Base-by-base conservation (phyloP, 257 asterid species). In the Linaria vulgaris region DNA sequence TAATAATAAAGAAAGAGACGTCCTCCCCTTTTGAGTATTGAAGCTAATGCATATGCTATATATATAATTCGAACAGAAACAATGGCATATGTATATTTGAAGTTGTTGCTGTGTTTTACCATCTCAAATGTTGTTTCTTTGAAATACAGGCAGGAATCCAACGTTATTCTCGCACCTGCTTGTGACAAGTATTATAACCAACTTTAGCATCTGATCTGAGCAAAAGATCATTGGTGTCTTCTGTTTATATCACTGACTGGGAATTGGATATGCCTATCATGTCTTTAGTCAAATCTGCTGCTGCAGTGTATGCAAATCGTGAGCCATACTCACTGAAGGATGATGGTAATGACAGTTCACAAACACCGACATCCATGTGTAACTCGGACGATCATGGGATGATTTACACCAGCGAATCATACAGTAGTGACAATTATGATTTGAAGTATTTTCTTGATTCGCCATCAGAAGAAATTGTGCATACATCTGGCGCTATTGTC, bases 201-300 rank as follows among this genome's bases (percentile, higher is more conserved):
- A 43, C 24, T 66, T 44, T 16, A 6, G n/a, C 16, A 17, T 62
- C 61, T 48, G 34, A 19, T 58, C 61, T 9, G 17, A 63, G 47
- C n/a, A 63, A 38, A 0, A 34, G n/a, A 47, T 65, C 13, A 47
- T 65, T 54, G 30, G 9, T 15, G 39, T 56, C 11, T 30, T 46
- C 45, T 10, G 38, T 9, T 50, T 8, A 22, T 13, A 46, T 25
- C 17, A 37, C 31, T 47, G 12, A 56, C 65, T 2, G 17, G 61
- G 11, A 63, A 47, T 46, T 47, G 13, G 14, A 48, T 22, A 20
- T 23, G 80, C 71, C 13, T 31, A 82, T 72, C 20, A 91, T 92
- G 97, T 82, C 99, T 56, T 64, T 88, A 68, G 87, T 83, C 59
- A 71, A 84, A 72, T 61, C 96, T 34, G 73, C 83, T 34, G 73